These are phyloP conservation scores for Xylariaceae sp. DNA, from an alignment of 2,329 filamentous ascomycete genomes.

Conservation along the genomic window DNA sequence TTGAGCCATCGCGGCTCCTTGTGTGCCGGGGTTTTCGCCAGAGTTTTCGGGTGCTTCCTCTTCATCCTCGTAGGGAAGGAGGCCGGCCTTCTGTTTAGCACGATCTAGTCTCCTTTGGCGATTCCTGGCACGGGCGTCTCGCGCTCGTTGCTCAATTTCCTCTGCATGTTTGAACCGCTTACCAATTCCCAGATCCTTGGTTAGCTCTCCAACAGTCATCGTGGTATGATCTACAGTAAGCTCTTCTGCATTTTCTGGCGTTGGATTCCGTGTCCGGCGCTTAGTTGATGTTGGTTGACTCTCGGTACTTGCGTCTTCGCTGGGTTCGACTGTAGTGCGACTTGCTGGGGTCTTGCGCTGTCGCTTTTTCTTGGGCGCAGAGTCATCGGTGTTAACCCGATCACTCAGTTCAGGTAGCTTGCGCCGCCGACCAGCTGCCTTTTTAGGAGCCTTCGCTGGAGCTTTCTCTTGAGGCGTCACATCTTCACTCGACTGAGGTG, in stretches of 20 bases:
- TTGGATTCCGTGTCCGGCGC: conserved; percentile 42
- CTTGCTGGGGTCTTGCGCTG: conserved; percentile 24
- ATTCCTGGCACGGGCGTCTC: conserved; percentile 34
- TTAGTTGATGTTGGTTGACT: conserved; percentile 23
- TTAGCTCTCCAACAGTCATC: conserved; percentile 69
- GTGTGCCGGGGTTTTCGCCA: conserved; percentile 23
- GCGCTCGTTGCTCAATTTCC: conserved; percentile 64
- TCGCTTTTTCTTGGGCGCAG: conserved; percentile 33
- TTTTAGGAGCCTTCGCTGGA: conserved; percentile 23
- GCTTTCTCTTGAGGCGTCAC: conserved; percentile 6
- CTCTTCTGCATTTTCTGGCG: conserved; percentile 59
- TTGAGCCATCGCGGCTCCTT: conserved; percentile 20
- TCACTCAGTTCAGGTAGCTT: conserved; percentile 20
- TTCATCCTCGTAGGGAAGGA: conserved; percentile 18
- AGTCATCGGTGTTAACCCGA: conserved; percentile 8
- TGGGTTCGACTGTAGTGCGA: conserved; percentile 16
- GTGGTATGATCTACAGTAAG: conserved; percentile 59
- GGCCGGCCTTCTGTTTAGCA: conserved; percentile 33
- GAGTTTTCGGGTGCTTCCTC: conserved; percentile 20
- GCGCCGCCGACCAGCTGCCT: conserved; percentile 27
- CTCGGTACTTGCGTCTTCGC: conserved; percentile 22
- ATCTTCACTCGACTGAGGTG: conserved; percentile 13
- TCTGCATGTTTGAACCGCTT: conserved; percentile 71
- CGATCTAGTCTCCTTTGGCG: conserved; percentile 37
- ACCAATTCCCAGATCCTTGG: conserved; percentile 63